These are phyloP conservation scores for Suillus occidentalis DNA, from an alignment of 768 basidiomycete genomes.

Conservation along the genomic window DNA sequence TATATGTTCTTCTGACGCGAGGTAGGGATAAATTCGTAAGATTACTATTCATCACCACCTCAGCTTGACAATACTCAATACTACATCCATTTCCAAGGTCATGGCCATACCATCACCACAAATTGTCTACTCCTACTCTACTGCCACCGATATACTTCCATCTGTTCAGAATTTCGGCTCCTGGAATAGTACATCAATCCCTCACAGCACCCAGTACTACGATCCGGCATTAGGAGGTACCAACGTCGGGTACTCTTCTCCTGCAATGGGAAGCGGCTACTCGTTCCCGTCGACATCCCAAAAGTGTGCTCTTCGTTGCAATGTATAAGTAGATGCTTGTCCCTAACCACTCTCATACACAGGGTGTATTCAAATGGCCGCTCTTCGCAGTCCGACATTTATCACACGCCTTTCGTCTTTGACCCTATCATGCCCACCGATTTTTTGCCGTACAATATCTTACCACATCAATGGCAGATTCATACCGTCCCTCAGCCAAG, in stretches of 20 bases:
- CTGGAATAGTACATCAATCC: neutral
- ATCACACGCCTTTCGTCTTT: neutral
- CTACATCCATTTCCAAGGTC: neutral
- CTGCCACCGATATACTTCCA: neutral
- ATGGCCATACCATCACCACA: neutral
- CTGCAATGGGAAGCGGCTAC: neutral
- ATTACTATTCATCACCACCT: no score
- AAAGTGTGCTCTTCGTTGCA: neutral
- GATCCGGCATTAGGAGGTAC: neutral
- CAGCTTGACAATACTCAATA: neutral
- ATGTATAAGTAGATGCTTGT: neutral
- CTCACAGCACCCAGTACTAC: neutral
- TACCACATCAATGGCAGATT: neutral
- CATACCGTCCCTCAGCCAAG: neutral
- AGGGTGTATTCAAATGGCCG: neutral
- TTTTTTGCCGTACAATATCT: neutral
- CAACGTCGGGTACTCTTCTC: neutral
- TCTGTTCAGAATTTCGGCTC: neutral
- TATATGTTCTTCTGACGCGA: no score
- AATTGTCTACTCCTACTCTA: neutral
- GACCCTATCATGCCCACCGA: neutral
- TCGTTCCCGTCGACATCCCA: no score
- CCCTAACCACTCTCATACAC: neutral
- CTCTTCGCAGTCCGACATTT: neutral
- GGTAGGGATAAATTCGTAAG: no score